Evolutionary conservation across 495 filamentous ascomycete species (phyloP), one percentile per base, ranked within the genome.

Genomic region (Daldinia caldariorum): DNA sequence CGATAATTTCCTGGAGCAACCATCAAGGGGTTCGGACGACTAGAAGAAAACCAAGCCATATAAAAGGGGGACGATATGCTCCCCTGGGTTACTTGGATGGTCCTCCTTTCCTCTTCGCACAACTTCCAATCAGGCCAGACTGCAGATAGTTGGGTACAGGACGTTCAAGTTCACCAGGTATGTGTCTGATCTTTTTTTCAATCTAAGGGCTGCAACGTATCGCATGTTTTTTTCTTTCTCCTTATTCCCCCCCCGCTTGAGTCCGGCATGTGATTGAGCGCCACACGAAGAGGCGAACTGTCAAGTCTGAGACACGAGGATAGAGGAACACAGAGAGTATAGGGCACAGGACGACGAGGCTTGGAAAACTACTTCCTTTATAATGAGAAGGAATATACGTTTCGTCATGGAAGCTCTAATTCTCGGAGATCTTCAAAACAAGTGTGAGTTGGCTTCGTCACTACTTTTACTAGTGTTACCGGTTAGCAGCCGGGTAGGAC

Each of bases 1-100:
- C 41, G 64, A 72, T 61, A 72, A 72, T 68, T 60, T 68, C 65
- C 64, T 72, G 61, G 61, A 72, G 56, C 55, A 61, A 58, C 57
- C 35, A 58, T 55, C 39, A 69, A 56, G 60, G 47, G 47, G 34
- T 13, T 13, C 37, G 1, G 34, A 54, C n/a, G 35, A 58, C 57
- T 65, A 51, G 43, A 7, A 61, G 37, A 56, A 61, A 61, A 68
- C 37, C 63, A 57, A 56, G 58, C 53, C 61, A 56, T 61, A 72
- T 72, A 72, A 68, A 67, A 72, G 60, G 70, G 43, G 43, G n/a
- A 60, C 45, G 54, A 51, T 49, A 47, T 58, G 56, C 60, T 47
- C 50, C 39, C 32, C 53, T 41, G 13, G 26, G n/a, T 14, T 45
- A 35, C 38, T 68, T 20, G 51, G 18, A 63, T 37, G 51, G 39